Percentiles rank a stretch among this genome's conserved stretches.
Evolutionary conservation across 106 monocot species (phyloP).

Genomic region (Allium fistulosum): DNA sequence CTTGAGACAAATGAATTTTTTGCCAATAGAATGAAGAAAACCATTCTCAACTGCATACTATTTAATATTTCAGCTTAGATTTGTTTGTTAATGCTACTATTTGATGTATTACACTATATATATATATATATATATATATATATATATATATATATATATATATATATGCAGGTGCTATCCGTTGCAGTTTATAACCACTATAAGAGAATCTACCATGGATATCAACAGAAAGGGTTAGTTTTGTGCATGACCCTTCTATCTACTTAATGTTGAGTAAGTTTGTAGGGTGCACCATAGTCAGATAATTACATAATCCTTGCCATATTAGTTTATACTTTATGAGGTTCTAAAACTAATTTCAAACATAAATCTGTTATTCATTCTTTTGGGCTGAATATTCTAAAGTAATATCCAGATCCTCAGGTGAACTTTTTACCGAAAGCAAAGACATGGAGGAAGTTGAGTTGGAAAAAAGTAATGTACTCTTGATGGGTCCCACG

Average conservation of each 20-base stretch:
- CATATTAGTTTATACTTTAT: background rate
- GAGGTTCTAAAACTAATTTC: background rate
- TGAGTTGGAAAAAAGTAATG: slow-evolving; percentile 97
- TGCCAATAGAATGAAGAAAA: too few species aligned
- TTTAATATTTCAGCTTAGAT: too few species aligned
- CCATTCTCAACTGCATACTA: too few species aligned
- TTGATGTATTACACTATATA: too few species aligned
- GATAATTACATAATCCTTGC: background rate
- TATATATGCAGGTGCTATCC: slow-evolving; percentile 70
- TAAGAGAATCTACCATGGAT: slow-evolving; percentile 87
- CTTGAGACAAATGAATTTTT: too few species aligned
- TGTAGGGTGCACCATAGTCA: background rate
- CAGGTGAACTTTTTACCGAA: slow-evolving; percentile 18
- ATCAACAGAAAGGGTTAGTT: slow-evolving; percentile 73
- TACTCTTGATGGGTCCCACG: slow-evolving; percentile 98
- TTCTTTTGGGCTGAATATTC: slow-evolving; percentile 5
- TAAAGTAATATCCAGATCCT: slow-evolving; percentile 31
- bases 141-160: too few species aligned
- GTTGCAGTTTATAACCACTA: slow-evolving; percentile 99
- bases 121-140: too few species aligned
- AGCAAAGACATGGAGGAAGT: slow-evolving; percentile 49
- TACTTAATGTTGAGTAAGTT: slow-evolving; percentile 11
- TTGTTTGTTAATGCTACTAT: too few species aligned
- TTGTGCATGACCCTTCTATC: slow-evolving; percentile 8
- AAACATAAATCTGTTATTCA: background rate